phyloP scores from a whole-genome alignment of 495 filamentous ascomycete species.

The Xylaria cubensis region DNA sequence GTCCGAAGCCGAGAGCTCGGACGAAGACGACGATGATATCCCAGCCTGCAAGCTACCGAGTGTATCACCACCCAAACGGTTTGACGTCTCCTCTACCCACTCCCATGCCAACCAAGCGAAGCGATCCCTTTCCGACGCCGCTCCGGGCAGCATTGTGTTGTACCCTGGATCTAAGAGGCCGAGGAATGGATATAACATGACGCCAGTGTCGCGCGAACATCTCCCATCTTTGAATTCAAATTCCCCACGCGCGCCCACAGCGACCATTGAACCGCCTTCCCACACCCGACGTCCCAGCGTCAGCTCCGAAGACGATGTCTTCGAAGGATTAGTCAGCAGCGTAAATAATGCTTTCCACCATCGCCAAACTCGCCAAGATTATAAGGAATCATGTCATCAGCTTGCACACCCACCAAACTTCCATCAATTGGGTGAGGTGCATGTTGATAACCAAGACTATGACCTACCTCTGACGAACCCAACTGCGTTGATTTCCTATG shows the following conservation, averaged over 20 bases:
- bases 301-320: conserved; percentile 29
- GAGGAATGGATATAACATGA: conserved; percentile 21
- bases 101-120: conserved; percentile 14
- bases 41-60: conserved; percentile 10
- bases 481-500: not conserved
- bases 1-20: conserved; percentile 28
- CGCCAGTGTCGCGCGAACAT: not conserved
- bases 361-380: not conserved
- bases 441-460: not conserved
- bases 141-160: conserved; percentile 13
- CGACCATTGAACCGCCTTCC: not conserved
- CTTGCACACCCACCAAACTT: not conserved
- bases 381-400: not conserved
- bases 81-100: not conserved
- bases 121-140: conserved; percentile 15
- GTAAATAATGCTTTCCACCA: conserved; percentile 32
- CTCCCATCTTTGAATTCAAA: not conserved
- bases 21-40: conserved; percentile 28
- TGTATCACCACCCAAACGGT: conserved; percentile 20
- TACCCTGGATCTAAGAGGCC: conserved; percentile 30
- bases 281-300: conserved; percentile 4
- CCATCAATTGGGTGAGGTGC: not conserved
- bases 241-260: not conserved
- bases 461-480: not conserved
- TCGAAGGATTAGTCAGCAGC: conserved; percentile 29